Evolutionary conservation across 805 yeast species (phyloP), one percentile per base, ranked within the genome.

Genomic region (Yarrowia divulgata): DNA sequence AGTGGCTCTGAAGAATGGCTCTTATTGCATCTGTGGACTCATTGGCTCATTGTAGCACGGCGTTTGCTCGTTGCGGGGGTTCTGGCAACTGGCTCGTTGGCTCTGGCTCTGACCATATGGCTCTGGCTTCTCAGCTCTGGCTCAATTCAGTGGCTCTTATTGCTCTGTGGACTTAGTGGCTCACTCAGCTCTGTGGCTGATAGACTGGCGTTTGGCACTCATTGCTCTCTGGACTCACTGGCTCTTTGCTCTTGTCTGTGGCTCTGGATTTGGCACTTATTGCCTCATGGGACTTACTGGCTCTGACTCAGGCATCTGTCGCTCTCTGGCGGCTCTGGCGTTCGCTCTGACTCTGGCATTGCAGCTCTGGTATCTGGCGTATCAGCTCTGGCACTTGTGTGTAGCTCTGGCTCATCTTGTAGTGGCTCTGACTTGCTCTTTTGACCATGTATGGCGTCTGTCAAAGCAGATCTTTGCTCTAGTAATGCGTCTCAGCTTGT

Each of bases 191-290:
- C 29, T 23, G 29, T 23, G 29, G 29, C 29, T 23, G 29, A 2
- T 23, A 2, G 29, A 2, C 29, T 23, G 29, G 29, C 29, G 23
- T 18, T 18, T 18, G 29, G 48, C 48, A 9, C 43, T 40, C n/a
- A 40, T 40, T 14, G 43, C 43, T 14, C 43, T 2, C 9, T 13
- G 43, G 43, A 40, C 43, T 40, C 8, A 40, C 43, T 40, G 37
- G 37, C 37, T 34, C 10, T 34, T 42, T 16, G 46, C 46, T 42
- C 46, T n/a, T 42, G 46, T 40, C 29, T 12, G 34, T 46, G 50
- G 50, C 50, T 23, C 50, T 46, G 50, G 50, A 46, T 46, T 46
- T 46, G 50, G 50, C 50, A 46, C 50, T 46, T 46, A 46, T 19
- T 46, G 50, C 50, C 50, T 23, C 50, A 23, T 19, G 32, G 50